Conservation (phyloP, 139 green algal genomes). For the Chlorella sp. region DNA sequence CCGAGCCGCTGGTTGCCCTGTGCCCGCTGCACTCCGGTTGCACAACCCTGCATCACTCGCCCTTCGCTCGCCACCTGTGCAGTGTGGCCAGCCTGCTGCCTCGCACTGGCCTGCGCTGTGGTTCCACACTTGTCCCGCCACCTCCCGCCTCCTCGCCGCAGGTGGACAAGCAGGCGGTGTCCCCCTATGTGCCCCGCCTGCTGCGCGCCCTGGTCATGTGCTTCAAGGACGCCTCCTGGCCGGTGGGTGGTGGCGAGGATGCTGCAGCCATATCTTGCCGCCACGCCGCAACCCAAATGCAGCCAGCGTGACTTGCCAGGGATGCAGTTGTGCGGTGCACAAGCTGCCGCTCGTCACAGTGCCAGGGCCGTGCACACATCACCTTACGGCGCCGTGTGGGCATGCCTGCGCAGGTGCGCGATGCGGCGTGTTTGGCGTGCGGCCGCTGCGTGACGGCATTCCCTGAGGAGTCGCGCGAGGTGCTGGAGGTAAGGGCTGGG, state of each 20-base stretch:
- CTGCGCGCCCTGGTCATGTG: conserved; percentile 72
- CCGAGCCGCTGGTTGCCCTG: background rate
- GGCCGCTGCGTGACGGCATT: conserved; percentile 59
- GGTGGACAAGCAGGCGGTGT: conserved; percentile 63
- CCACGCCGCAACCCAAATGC: too few relatives aligned
- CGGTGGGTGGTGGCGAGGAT: conserved; percentile 45
- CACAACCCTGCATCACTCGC: background rate
- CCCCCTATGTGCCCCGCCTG: conserved; percentile 70
- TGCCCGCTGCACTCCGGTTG: background rate
- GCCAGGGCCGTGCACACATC: too few relatives aligned
- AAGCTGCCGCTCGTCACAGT: too few relatives aligned
- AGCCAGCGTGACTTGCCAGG: too few relatives aligned
- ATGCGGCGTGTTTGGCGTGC: conserved; percentile 56
- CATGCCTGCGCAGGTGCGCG: conserved; percentile 43
- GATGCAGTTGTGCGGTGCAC: too few relatives aligned
- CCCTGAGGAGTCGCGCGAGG: conserved; percentile 24
- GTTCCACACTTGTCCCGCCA: too few relatives aligned
- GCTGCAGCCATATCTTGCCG: too few relatives aligned
- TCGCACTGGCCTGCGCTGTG: background rate
- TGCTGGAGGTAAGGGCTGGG: conserved; percentile 20
- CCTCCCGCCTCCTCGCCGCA: background rate
- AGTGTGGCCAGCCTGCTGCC: background rate
- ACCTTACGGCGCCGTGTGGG: too few relatives aligned
- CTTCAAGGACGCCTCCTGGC: conserved; percentile 90
- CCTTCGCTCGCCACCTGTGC: too few relatives aligned